Percentiles rank a stretch among this genome's conserved stretches.
Evolutionary conservation across 352 stramenopile species (phyloP).

Genomic region (Globisporangium middletonii): DNA sequence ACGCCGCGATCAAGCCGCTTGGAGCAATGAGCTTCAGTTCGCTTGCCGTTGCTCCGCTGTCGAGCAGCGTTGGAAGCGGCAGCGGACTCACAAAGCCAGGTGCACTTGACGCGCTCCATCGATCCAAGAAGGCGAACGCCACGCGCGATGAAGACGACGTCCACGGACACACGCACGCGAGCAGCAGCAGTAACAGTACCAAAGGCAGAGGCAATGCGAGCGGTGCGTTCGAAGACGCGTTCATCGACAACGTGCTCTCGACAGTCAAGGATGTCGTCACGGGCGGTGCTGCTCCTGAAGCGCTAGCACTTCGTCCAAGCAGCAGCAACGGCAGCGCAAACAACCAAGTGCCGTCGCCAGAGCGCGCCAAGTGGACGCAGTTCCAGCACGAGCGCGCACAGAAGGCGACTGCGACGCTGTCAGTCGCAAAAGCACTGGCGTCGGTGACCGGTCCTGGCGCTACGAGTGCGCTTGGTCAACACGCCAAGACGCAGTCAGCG

Average conservation of each 20-base stretch:
- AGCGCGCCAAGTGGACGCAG: constrained; percentile 33
- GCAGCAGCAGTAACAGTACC: not conserved
- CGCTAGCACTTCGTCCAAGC: constrained; percentile 5
- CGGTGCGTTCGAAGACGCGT: constrained; percentile 73
- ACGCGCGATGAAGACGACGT: constrained; percentile 5
- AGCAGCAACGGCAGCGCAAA: not conserved
- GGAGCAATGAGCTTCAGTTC: not conserved
- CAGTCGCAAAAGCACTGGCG: not conserved
- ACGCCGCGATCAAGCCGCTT: constrained; percentile 22
- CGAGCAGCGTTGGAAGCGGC: not conserved
- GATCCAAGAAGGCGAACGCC: not conserved
- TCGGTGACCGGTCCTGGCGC: not conserved
- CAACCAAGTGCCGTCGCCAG: constrained; percentile 27
- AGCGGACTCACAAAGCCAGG: not conserved
- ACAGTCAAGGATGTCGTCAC: constrained; percentile 43
- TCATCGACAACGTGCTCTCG: constrained; percentile 81
- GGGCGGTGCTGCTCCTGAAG: not conserved
- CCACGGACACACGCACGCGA: not conserved
- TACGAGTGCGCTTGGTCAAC: not conserved
- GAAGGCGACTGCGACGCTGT: not conserved
- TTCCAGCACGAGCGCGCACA: constrained; percentile 31
- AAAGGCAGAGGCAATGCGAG: constrained; percentile 9
- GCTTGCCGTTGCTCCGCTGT: not conserved
- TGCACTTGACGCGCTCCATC: not conserved
- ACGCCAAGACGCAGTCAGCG: not conserved